phyloP scores from a whole-genome alignment of 345 rosid genomes.

The Litchi chinensis region DNA sequence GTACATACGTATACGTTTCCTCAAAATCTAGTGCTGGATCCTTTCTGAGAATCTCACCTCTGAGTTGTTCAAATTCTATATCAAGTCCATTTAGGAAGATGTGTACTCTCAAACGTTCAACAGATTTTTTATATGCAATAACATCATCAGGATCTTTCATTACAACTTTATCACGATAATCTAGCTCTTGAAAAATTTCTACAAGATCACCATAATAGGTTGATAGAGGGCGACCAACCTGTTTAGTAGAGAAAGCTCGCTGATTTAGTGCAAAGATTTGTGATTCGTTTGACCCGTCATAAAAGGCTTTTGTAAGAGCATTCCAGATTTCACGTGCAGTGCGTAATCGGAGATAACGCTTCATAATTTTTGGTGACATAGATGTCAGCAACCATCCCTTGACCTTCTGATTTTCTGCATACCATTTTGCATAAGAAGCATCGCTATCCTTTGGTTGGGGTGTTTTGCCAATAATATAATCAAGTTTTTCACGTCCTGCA shows the following conservation, averaged over 20 bases:
- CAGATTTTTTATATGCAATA: background rate
- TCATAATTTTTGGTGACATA: background rate
- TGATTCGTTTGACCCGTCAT: conserved; percentile 5
- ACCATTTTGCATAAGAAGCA: background rate
- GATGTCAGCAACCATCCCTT: background rate
- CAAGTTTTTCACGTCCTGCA: background rate
- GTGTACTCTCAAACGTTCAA: background rate
- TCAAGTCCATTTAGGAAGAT: conserved; percentile 10
- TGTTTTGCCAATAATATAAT: background rate
- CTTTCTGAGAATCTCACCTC: background rate
- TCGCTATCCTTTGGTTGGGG: background rate
- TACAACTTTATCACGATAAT: conserved; percentile 10
- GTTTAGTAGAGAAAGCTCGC: background rate
- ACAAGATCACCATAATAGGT: conserved; percentile 18
- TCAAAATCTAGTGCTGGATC: background rate
- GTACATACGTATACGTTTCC: background rate
- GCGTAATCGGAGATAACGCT: background rate
- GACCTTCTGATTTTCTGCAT: background rate
- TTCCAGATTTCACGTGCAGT: conserved; percentile 15
- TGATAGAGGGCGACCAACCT: background rate
- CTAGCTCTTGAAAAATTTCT: conserved; percentile 20
- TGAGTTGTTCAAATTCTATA: background rate
- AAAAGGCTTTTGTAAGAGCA: conserved; percentile 19
- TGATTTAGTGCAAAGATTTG: background rate
- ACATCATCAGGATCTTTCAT: conserved; percentile 18